Percentiles rank a stretch among this genome's conserved stretches.
Evolutionary conservation across 2,329 filamentous ascomycete genomes (phyloP).

Genomic region (Exophiala sideris): DNA sequence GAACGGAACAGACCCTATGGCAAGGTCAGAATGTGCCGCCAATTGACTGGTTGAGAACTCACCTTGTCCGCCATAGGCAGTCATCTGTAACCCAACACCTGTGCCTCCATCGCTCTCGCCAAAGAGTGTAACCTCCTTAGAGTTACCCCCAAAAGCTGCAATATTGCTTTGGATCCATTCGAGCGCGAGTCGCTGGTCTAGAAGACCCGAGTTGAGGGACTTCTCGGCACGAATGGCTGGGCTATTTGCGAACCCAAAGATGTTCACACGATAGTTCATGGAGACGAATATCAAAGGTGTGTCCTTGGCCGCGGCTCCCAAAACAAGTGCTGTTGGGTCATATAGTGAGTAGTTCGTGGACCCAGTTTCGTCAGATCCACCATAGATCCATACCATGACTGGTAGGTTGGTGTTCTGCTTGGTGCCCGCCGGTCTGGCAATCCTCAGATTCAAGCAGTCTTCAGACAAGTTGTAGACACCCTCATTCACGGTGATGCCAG

Average conservation of each 20-base stretch:
- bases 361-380: conserved; percentile 14
- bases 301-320: conserved; percentile 9
- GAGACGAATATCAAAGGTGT: conserved; percentile 19
- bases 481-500: conserved; percentile 9
- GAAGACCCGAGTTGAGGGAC: conserved; percentile 38
- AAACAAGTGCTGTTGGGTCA: conserved; percentile 17
- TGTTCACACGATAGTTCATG: conserved; percentile 22
- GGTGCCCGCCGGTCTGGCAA: conserved; percentile 19
- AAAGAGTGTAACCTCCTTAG: conserved; percentile 30
- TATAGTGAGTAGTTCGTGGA: conserved; percentile 15
- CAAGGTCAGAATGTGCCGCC: background rate
- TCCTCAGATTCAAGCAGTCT: conserved; percentile 35
- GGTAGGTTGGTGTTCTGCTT: conserved; percentile 28
- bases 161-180: conserved; percentile 28
- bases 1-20: conserved; percentile 43
- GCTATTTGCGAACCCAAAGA: conserved; percentile 39
- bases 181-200: conserved; percentile 24
- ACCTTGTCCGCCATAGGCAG: conserved; percentile 44
- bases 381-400: conserved; percentile 31
- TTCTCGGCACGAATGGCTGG: conserved; percentile 27
- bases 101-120: conserved; percentile 51
- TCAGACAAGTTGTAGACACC: conserved; percentile 30
- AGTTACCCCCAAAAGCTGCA: conserved; percentile 25
- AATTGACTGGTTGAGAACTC: background rate
- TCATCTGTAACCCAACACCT: conserved; percentile 47